Percentiles rank a stretch among this genome's conserved stretches.
Evolutionary conservation across 768 basidiomycete species (phyloP).

Genomic region (Tylopilus felleus): DNA sequence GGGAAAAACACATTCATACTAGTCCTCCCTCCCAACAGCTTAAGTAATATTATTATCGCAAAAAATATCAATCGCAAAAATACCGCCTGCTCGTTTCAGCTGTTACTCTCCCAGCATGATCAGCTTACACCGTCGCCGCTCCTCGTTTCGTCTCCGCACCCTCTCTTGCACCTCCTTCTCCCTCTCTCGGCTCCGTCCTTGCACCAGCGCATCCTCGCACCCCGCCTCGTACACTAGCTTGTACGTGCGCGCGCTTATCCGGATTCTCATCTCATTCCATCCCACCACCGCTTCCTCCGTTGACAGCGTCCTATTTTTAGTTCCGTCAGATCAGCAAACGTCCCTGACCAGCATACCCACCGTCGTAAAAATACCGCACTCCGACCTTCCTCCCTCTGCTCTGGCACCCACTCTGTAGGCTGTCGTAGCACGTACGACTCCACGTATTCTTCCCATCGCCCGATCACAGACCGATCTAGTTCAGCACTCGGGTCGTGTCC

Average conservation of each 20-base stretch:
- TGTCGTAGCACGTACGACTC: slow-evolving; percentile 68
- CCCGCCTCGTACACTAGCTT: slow-evolving; percentile 67
- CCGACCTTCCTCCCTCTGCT: slow-evolving; percentile 33
- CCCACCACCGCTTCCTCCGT: slow-evolving; percentile 27
- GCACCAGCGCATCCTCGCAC: slow-evolving; percentile 54
- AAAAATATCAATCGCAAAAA: slow-evolving; percentile 15
- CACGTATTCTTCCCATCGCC: slow-evolving; percentile 73
- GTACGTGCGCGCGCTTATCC: slow-evolving; percentile 59
- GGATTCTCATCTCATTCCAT: slow-evolving; percentile 38
- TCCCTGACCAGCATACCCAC: slow-evolving; percentile 37
- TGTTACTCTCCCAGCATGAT: neutral
- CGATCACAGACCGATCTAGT: slow-evolving; percentile 44
- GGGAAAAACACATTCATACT: neutral
- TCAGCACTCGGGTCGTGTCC: slow-evolving; percentile 63
- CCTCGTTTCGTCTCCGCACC: slow-evolving; percentile 51
- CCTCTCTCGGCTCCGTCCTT: slow-evolving; percentile 34
- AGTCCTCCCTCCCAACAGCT: neutral
- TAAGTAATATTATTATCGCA: neutral
- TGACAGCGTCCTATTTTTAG: slow-evolving; percentile 51
- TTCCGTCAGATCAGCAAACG: slow-evolving; percentile 22
- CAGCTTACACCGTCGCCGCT: slow-evolving; percentile 47
- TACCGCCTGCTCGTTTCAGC: neutral
- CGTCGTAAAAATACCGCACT: slow-evolving; percentile 53
- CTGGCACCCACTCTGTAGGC: slow-evolving; percentile 69
- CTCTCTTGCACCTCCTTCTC: slow-evolving; percentile 33